Evolutionary conservation across 768 basidiomycete species (phyloP), one percentile per base, ranked within the genome.

Genomic region (Leccinum fibrillosum): DNA sequence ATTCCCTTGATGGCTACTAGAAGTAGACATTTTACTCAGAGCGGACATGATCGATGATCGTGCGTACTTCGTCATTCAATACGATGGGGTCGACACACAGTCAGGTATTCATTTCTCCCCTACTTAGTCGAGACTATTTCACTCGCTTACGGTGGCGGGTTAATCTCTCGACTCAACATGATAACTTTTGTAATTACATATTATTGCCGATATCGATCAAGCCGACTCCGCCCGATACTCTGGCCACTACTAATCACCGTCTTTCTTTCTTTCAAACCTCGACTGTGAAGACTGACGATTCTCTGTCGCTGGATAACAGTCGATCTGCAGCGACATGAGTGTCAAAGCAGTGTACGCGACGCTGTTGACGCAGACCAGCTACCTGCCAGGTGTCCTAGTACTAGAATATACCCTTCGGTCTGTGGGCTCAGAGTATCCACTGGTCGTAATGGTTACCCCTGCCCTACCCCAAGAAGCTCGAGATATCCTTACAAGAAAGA

Each of bases 371-470:
- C 85, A 83, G 61, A 71, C 74, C 15, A 72, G 70, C 49, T 88
- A 88, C 68, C 73, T 88, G 26, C 72, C 80, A 56, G 86, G 84
- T 10, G 73, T 82, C 26, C 72, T 89, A 30, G 80, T 85, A 4
- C 69, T 89, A 7, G 73, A 86, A 55, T 71, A 79, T 19, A 78
- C 79, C 34, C 76, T 88, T 32, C 74, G 77, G 25, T 71, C 76
- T 13, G 82, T 84, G 35, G 71, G 78, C 15, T 85, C 87, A 13
- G 76, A 77, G 60, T 93, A 92, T 71, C 85, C 89, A 19, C 77
- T 94, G 15, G 78, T 93, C 47, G 89, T 88, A 44, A 89, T 94
- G 85, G 81, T 82, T 37, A 90, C 92, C 0, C 75, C 84, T 5
- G 68, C 76, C 2, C 67, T 94, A 30, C 77, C 85, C 3, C 58